Evolutionary conservation across 257 asterid genomes (phyloP).

Genomic region (Hygrophila difformis): DNA sequence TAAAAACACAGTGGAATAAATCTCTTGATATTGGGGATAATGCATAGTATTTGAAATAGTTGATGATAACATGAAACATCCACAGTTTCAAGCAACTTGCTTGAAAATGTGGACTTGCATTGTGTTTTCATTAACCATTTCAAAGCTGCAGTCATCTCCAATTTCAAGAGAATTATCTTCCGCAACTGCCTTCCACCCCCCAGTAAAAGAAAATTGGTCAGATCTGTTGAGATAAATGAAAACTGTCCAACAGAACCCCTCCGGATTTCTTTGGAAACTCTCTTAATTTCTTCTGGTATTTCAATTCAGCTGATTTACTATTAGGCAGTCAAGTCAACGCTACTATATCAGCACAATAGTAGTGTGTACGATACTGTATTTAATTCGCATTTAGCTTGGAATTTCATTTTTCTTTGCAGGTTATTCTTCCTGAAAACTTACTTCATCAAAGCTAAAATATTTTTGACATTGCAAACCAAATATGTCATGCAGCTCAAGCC

Average conservation of each 20-base stretch:
- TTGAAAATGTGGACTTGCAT: slow-evolving; percentile 13
- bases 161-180: slow-evolving; percentile 15
- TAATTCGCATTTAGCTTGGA: too few species aligned
- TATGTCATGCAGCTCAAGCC: too few species aligned
- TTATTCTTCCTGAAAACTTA: too few species aligned
- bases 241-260: slow-evolving; percentile 7
- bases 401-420: too few species aligned
- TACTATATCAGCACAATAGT: too few species aligned
- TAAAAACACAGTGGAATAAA: too few species aligned
- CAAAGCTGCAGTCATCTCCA: slow-evolving; percentile 19
- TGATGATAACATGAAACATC: neutral
- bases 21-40: too few species aligned
- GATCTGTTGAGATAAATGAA: neutral
- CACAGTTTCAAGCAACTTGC: too few species aligned
- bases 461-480: too few species aligned
- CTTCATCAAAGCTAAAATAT: too few species aligned
- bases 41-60: too few species aligned
- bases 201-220: neutral
- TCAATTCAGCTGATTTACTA: neutral
- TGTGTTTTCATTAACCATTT: slow-evolving; percentile 15
- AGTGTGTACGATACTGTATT: too few species aligned
- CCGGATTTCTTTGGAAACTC: neutral
- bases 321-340: neutral
- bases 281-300: neutral
- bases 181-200: slow-evolving; percentile 24